Evolutionary conservation across 768 basidiomycete genomes (phyloP).

Genomic region (Boletus huronensis): DNA sequence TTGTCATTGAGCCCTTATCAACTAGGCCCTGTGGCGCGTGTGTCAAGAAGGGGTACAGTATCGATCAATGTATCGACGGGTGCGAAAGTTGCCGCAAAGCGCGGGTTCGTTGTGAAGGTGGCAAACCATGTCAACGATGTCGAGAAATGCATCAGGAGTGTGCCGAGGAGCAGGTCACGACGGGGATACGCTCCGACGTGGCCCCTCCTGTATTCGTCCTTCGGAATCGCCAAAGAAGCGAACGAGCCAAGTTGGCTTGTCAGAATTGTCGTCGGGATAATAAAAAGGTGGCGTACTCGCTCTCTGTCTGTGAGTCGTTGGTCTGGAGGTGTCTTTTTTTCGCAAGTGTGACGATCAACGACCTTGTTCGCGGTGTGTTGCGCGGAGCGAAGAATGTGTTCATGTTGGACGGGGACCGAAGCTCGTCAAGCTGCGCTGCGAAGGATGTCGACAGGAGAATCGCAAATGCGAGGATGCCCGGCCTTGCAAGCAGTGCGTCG

Average conservation of each 20-base stretch:
- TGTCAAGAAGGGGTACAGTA: constrained; percentile 48
- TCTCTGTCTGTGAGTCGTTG: not conserved
- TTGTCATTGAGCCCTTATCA: constrained; percentile 2
- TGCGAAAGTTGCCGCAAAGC: constrained; percentile 57
- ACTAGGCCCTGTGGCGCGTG: constrained; percentile 58
- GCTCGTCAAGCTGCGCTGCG: constrained; percentile 57
- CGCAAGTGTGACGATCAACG: constrained; percentile 62
- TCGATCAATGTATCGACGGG: constrained; percentile 57
- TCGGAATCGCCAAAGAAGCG: constrained; percentile 36
- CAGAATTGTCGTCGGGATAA: constrained; percentile 60
- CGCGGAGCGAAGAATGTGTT: constrained; percentile 52
- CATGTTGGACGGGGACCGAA: constrained; percentile 56
- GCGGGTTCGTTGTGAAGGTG: constrained; percentile 42
- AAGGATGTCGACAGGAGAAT: constrained; percentile 52
- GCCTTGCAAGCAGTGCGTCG: constrained; percentile 52
- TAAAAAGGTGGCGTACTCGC: constrained; percentile 47
- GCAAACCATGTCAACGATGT: constrained; percentile 36
- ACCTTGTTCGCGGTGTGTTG: constrained; percentile 57
- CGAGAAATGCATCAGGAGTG: constrained; percentile 41
- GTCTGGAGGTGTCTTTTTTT: not conserved
- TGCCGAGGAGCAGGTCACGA: constrained; percentile 37
- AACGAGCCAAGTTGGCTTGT: constrained; percentile 59
- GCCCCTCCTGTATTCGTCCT: constrained; percentile 20
- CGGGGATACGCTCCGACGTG: constrained; percentile 24
- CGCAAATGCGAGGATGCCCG: constrained; percentile 58